Evolutionary conservation across 2,329 filamentous ascomycete species (phyloP).

Genomic region (Neofusicoccum ribis): DNA sequence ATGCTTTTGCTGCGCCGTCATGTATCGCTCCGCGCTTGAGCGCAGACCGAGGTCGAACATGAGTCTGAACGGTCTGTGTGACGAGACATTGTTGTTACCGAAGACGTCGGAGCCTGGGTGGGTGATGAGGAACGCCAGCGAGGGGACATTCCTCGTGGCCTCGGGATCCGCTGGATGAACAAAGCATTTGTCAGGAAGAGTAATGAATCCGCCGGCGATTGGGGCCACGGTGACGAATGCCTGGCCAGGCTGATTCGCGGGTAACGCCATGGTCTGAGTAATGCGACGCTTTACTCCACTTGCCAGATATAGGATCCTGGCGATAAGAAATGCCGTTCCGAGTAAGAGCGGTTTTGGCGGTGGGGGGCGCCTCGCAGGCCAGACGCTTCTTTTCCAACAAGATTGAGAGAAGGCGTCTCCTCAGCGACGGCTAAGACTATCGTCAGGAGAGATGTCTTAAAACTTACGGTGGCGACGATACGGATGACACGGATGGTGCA

Average conservation of each 20-base stretch:
- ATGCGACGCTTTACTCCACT: not conserved
- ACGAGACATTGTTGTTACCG: not conserved
- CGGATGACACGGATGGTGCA: not conserved
- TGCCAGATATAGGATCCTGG: not conserved
- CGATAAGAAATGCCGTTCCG: not conserved
- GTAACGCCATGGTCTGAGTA: slow-evolving; percentile 19
- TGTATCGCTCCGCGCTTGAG: slow-evolving; percentile 47
- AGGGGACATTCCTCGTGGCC: slow-evolving; percentile 52
- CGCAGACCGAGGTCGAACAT: slow-evolving; percentile 59
- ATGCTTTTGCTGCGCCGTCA: slow-evolving; percentile 46
- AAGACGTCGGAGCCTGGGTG: slow-evolving; percentile 40
- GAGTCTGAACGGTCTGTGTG: slow-evolving; percentile 36
- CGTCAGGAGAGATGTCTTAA: not conserved
- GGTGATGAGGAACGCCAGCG: slow-evolving; percentile 54
- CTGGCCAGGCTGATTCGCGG: slow-evolving; percentile 26
- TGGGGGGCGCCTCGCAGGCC: too few relatives aligned
- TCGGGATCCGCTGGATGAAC: slow-evolving; percentile 46
- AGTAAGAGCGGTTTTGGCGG: not conserved
- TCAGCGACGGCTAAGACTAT: not conserved
- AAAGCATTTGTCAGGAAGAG: slow-evolving; percentile 50
- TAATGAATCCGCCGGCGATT: slow-evolving; percentile 40
- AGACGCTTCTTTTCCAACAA: not conserved
- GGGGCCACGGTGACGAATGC: slow-evolving; percentile 34
- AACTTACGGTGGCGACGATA: not conserved
- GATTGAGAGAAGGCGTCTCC: not conserved